These are phyloP conservation scores for Pyrrhoderma noxium DNA, from an alignment of 1,284 basidiomycete genomes.

Conservation along the genomic window DNA sequence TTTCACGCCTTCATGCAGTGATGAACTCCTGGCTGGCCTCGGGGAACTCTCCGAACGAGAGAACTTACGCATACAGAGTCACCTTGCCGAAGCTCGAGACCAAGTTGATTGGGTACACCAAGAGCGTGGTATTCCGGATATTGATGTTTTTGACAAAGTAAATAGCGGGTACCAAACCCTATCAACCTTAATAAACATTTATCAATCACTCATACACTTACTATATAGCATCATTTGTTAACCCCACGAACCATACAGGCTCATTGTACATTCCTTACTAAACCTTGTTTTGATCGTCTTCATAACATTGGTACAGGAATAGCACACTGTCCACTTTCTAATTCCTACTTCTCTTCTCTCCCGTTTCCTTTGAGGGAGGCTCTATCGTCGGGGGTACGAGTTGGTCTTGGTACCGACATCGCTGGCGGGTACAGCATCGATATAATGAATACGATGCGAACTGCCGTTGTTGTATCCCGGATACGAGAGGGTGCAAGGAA, in stretches of 20 bases:
- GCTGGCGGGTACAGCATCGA: slow-evolving; percentile 78
- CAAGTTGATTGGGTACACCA: slow-evolving; percentile 63
- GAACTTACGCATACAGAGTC: slow-evolving; percentile 58
- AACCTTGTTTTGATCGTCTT: slow-evolving; percentile 46
- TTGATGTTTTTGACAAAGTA: slow-evolving; percentile 67
- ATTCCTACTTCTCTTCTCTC: slow-evolving; percentile 74
- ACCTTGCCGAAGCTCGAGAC: slow-evolving; percentile 69
- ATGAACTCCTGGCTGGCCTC: slow-evolving; percentile 55
- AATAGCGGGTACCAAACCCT: slow-evolving; percentile 17
- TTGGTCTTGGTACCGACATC: slow-evolving; percentile 79
- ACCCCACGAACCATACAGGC: slow-evolving; percentile 67
- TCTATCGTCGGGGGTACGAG: slow-evolving; percentile 48
- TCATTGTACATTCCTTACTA: slow-evolving; percentile 72
- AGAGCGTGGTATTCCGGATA: slow-evolving; percentile 57
- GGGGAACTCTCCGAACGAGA: slow-evolving; percentile 41
- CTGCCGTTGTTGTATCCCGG: slow-evolving; percentile 63
- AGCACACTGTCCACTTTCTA: slow-evolving; percentile 82
- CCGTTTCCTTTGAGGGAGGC: slow-evolving; percentile 73
- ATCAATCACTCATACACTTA: background rate
- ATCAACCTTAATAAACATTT: slow-evolving; percentile 7
- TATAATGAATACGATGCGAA: slow-evolving; percentile 72
- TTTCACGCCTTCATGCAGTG: slow-evolving; percentile 75
- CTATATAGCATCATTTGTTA: slow-evolving; percentile 47
- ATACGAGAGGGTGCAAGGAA: slow-evolving; percentile 57
- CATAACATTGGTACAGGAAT: slow-evolving; percentile 49